These are phyloP conservation scores for Sugiyamaella paludigena DNA, from an alignment of 1,139 yeast genomes.

Conservation along the genomic window DNA sequence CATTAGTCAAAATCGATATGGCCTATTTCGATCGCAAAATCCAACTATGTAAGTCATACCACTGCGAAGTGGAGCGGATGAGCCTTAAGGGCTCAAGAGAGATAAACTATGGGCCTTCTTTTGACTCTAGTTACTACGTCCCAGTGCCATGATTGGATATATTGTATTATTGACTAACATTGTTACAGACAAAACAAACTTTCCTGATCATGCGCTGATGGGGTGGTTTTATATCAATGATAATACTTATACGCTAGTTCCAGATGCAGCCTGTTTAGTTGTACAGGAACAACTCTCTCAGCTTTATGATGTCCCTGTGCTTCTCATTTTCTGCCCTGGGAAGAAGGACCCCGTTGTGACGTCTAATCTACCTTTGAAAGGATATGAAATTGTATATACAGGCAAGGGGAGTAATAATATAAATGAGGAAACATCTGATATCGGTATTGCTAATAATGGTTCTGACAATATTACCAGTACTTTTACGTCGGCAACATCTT, in stretches of 20 bases:
- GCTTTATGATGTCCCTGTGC: conserved; percentile 25
- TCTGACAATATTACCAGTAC: too few species aligned
- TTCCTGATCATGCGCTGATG: conserved; percentile 35
- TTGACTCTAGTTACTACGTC: too few species aligned
- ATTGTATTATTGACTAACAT: conserved; percentile 1
- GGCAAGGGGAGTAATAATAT: conserved; percentile 22
- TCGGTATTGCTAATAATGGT: background rate
- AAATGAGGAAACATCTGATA: conserved; percentile 26
- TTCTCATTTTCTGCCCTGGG: conserved; percentile 24
- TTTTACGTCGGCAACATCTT: conserved; percentile 2
- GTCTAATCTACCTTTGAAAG: conserved; percentile 33
- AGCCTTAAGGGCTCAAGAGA: too few species aligned
- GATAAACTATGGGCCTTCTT: background rate
- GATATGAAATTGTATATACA: conserved; percentile 31
- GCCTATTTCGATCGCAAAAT: conserved; percentile 27
- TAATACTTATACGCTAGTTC: background rate
- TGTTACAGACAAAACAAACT: conserved; percentile 31
- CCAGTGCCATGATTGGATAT: background rate
- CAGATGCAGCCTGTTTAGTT: conserved; percentile 14
- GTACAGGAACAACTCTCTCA: conserved; percentile 16
- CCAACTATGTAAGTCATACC: conserved; percentile 28
- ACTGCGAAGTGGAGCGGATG: background rate
- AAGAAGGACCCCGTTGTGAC: conserved; percentile 14
- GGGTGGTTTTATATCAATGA: conserved; percentile 35
- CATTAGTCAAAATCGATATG: conserved; percentile 26